These are phyloP conservation scores for Metroxylon sagu DNA, from an alignment of 176 grass and related monocot species.

Conservation along the genomic window DNA sequence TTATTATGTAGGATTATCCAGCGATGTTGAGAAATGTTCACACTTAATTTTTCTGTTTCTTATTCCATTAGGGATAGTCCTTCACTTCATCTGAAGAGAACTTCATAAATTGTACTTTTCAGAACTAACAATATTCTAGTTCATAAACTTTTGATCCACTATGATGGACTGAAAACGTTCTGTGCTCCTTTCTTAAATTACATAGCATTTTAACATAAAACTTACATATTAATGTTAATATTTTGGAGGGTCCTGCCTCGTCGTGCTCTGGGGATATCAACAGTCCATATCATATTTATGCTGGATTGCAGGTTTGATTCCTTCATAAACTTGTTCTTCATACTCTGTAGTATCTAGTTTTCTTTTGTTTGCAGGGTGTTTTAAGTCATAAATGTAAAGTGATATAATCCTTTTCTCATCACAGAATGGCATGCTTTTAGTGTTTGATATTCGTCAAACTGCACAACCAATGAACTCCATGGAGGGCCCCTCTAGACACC, in stretches of 20 bases:
- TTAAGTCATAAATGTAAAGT: too few species aligned
- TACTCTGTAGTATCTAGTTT: background rate
- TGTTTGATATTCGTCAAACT: constrained; percentile 88
- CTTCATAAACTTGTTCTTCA: constrained; percentile 1
- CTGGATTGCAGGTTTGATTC: constrained; percentile 73
- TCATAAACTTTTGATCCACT: too few species aligned
- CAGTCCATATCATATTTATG: constrained; percentile 48
- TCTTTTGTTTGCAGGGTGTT: background rate
- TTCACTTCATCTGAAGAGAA: too few species aligned
- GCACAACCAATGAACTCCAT: constrained; percentile 40
- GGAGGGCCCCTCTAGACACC: constrained; percentile 49
- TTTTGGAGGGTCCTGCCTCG: constrained; percentile 65
- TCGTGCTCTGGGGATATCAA: constrained; percentile 56
- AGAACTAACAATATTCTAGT: too few species aligned
- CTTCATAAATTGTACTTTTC: too few species aligned
- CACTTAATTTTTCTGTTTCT: too few species aligned
- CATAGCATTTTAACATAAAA: too few species aligned
- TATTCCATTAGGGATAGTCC: too few species aligned
- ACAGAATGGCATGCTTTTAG: constrained; percentile 84
- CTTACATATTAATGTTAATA: constrained; percentile 2
- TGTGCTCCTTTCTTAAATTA: too few species aligned
- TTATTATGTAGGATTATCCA: too few species aligned
- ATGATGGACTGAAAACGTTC: too few species aligned
- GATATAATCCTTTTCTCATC: background rate
- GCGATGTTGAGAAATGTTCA: too few species aligned